Evolutionary conservation across 176 grass and related monocot genomes (phyloP), one percentile per base, ranked within the genome.

Genomic region (Puya raimondii): DNA sequence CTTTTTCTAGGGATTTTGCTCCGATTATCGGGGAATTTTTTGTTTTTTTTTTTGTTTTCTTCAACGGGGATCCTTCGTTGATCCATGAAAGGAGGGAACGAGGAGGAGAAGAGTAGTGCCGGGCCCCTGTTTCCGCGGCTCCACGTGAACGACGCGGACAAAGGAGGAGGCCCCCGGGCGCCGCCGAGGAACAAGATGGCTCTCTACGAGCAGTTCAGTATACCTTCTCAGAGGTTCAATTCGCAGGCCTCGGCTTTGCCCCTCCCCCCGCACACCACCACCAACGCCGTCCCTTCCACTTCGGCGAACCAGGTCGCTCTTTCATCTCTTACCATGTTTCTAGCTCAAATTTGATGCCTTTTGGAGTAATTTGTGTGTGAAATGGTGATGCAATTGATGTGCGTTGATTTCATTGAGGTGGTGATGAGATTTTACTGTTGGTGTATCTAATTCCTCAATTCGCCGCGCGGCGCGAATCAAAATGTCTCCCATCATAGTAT

Each of bases 121-220:
- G 86, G 79, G 16, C 93, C 93, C 47, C 81, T 97, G 50, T 99
- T 99, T 84, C 94, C 94, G 9, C 73, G 94, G 74, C 82, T 99
- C 63, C 94, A 99, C 72, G 87, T 99, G 74, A 99, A 86, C 69
- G 94, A 99, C 73, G 65, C 94, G 13, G 64, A 78, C 66, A 88
- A 84, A 77, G 87, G 94, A 80, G 87, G 94, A 29, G 94, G 94
- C 10, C 89, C 89, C 2, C 82, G 94, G 16, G 82, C 89, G 12
- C 94, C 94, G 47, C 94, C 94, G 20, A 73, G 94, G 74, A 99
- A 99, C 80, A 99, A 99, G 84, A 99, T 99, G 94, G 89, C 94
- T 6, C 87, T 99, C 49, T 99, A 99, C 61, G 94, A 99, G 70
- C 94, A 91, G 80, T 79, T 99, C 68, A 99, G 82, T 59, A 81